Evolutionary conservation across 805 yeast genomes (phyloP), one percentile per base, ranked within the genome.

Genomic region (Candida arabinofermentans): DNA sequence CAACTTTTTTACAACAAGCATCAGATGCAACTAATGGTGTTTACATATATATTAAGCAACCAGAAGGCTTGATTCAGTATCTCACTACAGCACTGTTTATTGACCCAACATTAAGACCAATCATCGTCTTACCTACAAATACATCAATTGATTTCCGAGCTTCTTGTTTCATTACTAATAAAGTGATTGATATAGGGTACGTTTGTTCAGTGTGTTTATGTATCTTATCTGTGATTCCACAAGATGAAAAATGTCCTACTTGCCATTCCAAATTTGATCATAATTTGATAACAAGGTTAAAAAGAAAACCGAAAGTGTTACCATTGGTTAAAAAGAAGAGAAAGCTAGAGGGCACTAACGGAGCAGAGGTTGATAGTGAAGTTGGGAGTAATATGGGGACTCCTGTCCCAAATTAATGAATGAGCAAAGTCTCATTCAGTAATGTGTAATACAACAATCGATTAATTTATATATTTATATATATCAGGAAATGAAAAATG

Each of bases 131-230:
- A 27, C 96, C 97, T 0, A 84, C 91, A 0, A 83, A 83, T 53
- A 77, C 86, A 3, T 80, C 86, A 46, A 93, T 93, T 21, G 96
- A 93, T 64, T 93, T 93, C 62, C 70, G 96, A 46, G 96, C 99
- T 1, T 88, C 96, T 14, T 93, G 99, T 62, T 91, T 88, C 55
- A 66, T 88, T 26, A 88, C 96, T 0, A 90, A 91, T n/a, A 77
- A 81, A 53, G 83, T 90, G 4, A 91, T 93, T 9, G 97, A 93
- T 51, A 75, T 91, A 32, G 99, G 98, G 0, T 90, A 77, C 54
- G 97, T 93, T 5, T 93, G 99, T 62, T 83, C 95, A 18, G 96
- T 93, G 21, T 93, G 99, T 59, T 66, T 91, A 16, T 90, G 97
- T 57, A 86, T 75, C 14, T 66, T 83, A 62, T 83, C 91, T 50